Base-by-base conservation (phyloP, 2,329 filamentous ascomycete species). In the Pseudopyrenochaeta lycopersici region DNA sequence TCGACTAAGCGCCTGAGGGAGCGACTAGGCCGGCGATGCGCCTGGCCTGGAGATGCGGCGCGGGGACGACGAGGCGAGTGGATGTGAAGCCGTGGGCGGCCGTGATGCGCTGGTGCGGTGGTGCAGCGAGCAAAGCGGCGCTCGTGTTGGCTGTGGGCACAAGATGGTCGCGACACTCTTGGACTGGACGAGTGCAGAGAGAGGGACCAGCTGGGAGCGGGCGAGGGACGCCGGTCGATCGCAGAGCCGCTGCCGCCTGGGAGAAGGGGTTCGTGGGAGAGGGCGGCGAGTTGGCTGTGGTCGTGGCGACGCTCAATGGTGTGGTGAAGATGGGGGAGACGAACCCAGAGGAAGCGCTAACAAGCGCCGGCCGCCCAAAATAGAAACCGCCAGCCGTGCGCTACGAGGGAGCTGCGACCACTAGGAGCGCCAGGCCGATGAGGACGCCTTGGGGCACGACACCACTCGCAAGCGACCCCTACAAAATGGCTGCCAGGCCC, bases 1-100 rank as follows among this genome's bases (percentile, higher is more conserved):
- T 76, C 75, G 67, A 67, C 60, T 74, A 76, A 73, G 73, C 73
- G 72, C 73, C 66, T 64, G 67, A 74, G 67, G 56, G 73, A 76
- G 71, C 65, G 73, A 73, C 70, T 69, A 63, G 68, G 59, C 58
- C 56, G 66, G 66, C 70, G 67, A 72, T 67, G 70, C 70, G 71
- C 67, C 66, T 66, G 56, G 50, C 52, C 58, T 55, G 60, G 67
- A 49, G 61, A 54, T 44, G 62, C 58, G 60, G 67, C 64, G 67
- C 54, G 58, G 60, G 55, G 57, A 57, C 52, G 42, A 50, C 62
- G 56, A 61, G 54, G 59, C 49, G 58, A 56, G 46, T 50, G 40
- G 46, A 36, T 15, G 46, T 52, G 58, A 47, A 29, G 46, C 32
- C 36, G 49, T 29, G 45, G 47, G 32, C 27, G 23, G 12, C 40